phyloP scores from a whole-genome alignment of 1,284 basidiomycete genomes.

The Papiliotrema flavescens region DNA sequence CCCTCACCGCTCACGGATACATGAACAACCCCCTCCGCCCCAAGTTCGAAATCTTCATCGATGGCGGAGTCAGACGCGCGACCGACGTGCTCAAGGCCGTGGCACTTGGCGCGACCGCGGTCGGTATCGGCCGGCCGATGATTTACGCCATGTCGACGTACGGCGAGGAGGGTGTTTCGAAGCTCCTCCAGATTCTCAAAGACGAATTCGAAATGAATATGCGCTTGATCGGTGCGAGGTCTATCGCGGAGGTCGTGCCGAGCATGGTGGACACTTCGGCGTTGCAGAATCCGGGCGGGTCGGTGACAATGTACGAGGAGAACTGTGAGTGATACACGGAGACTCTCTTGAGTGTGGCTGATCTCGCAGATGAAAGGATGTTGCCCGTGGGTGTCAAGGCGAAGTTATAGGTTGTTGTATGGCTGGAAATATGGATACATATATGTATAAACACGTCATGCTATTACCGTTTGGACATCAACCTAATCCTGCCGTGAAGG shows the following conservation, averaged over 20 bases:
- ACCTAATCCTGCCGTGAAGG: too few relatives aligned
- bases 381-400: constrained; percentile 28
- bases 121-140: constrained; percentile 70
- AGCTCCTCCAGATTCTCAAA: constrained; percentile 70
- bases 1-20: constrained; percentile 64
- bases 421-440: too few relatives aligned
- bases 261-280: constrained; percentile 79
- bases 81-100: constrained; percentile 91
- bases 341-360: background rate
- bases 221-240: constrained; percentile 77
- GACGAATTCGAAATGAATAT: constrained; percentile 95
- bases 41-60: constrained; percentile 83
- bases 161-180: constrained; percentile 73
- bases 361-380: constrained; percentile 25
- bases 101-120: constrained; percentile 83
- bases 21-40: constrained; percentile 42
- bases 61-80: constrained; percentile 86
- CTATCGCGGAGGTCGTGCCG: constrained; percentile 70
- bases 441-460: too few relatives aligned
- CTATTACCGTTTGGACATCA: too few relatives aligned
- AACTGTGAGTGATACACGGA: constrained; percentile 62
- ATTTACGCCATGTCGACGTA: constrained; percentile 86
- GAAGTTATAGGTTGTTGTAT: constrained; percentile 12
- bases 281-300: constrained; percentile 58
- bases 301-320: constrained; percentile 65